phyloP scores from a whole-genome alignment of 23 red algal species.

The Gracilaria vermiculophylla region DNA sequence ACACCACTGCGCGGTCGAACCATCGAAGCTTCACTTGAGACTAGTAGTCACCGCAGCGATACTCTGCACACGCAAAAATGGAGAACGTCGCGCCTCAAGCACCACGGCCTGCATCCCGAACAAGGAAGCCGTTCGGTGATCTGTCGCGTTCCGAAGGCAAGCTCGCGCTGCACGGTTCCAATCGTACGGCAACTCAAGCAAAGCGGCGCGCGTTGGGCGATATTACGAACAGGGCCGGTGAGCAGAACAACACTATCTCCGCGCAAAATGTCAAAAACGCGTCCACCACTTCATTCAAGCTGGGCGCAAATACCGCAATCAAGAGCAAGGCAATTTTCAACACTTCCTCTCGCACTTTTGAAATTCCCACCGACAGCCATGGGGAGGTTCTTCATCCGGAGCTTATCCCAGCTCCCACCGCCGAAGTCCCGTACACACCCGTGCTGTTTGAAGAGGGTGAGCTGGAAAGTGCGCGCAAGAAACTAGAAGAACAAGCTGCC shows the following conservation, averaged over 20 bases:
- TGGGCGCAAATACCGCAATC: neutral
- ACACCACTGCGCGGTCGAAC: neutral
- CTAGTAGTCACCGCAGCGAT: no score
- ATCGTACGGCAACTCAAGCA: neutral
- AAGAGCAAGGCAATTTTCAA: neutral
- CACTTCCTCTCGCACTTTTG: neutral
- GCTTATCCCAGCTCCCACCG: neutral
- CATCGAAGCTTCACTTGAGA: neutral
- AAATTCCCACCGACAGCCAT: neutral
- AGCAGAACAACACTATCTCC: neutral
- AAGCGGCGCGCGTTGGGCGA: slow-evolving; percentile 43
- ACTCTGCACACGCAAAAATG: no score
- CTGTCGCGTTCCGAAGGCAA: neutral
- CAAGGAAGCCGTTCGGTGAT: neutral
- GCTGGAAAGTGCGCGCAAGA: neutral
- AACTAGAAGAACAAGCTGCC: neutral
- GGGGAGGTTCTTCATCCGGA: slow-evolving; percentile 2
- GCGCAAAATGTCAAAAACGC: neutral
- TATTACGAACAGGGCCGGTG: slow-evolving; percentile 29
- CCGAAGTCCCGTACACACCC: neutral
- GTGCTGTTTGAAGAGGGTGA: slow-evolving; percentile 21
- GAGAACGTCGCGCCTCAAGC: slow-evolving; percentile 18
- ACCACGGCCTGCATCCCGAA: neutral
- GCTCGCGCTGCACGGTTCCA: neutral
- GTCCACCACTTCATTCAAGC: neutral